These are phyloP conservation scores for Apiospora arundinis DNA, from an alignment of 2,329 filamentous ascomycete genomes.

Conservation along the genomic window DNA sequence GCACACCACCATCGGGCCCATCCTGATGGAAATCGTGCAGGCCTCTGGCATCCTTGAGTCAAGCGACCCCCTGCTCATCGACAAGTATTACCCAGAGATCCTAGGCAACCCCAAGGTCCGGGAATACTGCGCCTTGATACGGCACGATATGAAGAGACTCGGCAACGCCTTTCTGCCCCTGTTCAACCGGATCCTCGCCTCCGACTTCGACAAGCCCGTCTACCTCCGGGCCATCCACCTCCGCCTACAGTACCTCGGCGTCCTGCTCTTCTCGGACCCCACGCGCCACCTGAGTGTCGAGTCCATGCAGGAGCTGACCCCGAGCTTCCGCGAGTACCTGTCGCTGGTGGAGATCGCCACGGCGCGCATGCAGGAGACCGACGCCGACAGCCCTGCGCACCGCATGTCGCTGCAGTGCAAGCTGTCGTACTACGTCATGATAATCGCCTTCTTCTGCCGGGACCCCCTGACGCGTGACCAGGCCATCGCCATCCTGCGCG, in stretches of 20 bases:
- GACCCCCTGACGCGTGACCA: conserved; percentile 42
- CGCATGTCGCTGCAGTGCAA: conserved; percentile 39
- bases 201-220: conserved; percentile 33
- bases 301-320: conserved; percentile 32
- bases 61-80: conserved; percentile 26
- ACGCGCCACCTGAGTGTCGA: conserved; percentile 34
- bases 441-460: conserved; percentile 39
- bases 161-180: conserved; percentile 42
- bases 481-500: conserved; percentile 38
- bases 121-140: conserved; percentile 28
- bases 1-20: conserved; percentile 28
- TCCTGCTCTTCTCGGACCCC: conserved; percentile 38
- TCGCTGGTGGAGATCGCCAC: conserved; percentile 39
- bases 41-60: conserved; percentile 24
- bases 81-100: conserved; percentile 27
- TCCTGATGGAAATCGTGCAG: conserved; percentile 32
- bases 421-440: conserved; percentile 34
- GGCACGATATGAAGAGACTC: conserved; percentile 28
- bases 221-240: conserved; percentile 43
- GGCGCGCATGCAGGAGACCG: conserved; percentile 23
- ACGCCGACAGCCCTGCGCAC: conserved; percentile 31
- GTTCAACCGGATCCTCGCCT: conserved; percentile 39
- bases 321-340: conserved; percentile 42
- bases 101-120: conserved; percentile 29
- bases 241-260: conserved; percentile 38